A percentile compares a stretch with the other conserved stretches of the same genome.
Conservation (phyloP, 2,329 filamentous ascomycete genomes). For the Fusarium guadeloupense region DNA sequence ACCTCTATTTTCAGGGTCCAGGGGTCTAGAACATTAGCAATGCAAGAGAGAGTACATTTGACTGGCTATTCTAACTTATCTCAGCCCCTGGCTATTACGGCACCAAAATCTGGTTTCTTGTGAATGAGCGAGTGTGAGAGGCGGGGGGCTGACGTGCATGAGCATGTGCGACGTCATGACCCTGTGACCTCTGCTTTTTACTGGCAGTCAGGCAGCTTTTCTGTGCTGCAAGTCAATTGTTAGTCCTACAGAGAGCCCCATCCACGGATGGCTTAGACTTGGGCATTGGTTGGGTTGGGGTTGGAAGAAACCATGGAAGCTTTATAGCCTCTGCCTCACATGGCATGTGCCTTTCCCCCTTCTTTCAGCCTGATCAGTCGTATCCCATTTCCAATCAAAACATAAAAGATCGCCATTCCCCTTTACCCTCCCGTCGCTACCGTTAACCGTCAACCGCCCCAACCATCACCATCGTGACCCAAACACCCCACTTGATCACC, state of each 20-base stretch:
- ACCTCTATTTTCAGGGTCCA: constrained; percentile 30
- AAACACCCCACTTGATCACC: constrained; percentile 22
- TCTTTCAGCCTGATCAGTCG: constrained; percentile 14
- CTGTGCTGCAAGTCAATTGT: background rate
- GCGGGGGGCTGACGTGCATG: constrained; percentile 41
- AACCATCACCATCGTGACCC: constrained; percentile 22
- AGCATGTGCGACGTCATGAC: constrained; percentile 42
- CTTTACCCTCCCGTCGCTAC: constrained; percentile 2
- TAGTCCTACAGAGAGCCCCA: background rate
- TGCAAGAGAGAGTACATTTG: constrained; percentile 3
- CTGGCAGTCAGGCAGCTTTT: background rate
- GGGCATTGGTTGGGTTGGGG: constrained; percentile 20
- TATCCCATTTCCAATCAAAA: background rate
- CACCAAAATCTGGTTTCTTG: constrained; percentile 41
- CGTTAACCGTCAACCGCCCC: constrained; percentile 14
- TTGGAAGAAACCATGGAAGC: constrained; percentile 27
- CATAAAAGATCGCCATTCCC: constrained; percentile 40
- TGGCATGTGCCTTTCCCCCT: background rate
- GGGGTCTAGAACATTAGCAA: constrained; percentile 26
- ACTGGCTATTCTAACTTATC: constrained; percentile 10
- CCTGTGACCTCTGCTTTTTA: constrained; percentile 23
- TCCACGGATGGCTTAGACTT: constrained; percentile 26
- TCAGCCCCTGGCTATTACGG: constrained; percentile 19
- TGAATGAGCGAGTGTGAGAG: constrained; percentile 1
- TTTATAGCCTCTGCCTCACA: constrained; percentile 12